phyloP scores from a whole-genome alignment of 495 filamentous ascomycete genomes.

The Xylaria curta region DNA sequence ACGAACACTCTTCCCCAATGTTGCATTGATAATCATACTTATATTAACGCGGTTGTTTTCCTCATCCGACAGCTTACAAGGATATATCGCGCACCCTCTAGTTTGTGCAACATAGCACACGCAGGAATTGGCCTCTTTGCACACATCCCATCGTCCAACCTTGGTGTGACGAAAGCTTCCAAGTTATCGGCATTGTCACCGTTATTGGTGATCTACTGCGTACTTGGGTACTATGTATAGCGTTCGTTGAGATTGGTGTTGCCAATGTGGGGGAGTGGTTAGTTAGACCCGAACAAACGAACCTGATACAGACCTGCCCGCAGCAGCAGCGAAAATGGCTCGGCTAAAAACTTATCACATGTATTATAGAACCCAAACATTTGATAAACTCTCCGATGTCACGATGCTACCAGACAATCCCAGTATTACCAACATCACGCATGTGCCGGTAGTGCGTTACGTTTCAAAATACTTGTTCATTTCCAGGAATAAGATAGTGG shows the following conservation, averaged over 20 bases:
- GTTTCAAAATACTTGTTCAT: background rate
- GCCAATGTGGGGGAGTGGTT: slow-evolving; percentile 4
- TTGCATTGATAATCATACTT: slow-evolving; percentile 1
- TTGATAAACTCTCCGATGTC: slow-evolving; percentile 9
- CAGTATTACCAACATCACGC: background rate
- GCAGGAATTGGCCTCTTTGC: background rate
- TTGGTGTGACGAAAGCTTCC: background rate
- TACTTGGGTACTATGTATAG: background rate
- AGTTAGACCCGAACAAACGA: background rate
- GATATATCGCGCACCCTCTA: background rate
- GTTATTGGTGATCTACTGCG: background rate
- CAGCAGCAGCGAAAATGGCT: background rate
- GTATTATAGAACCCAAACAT: background rate
- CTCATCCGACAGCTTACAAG: background rate
- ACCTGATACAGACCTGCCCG: background rate
- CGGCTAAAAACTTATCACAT: background rate
- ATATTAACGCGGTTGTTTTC: slow-evolving; percentile 11
- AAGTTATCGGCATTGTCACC: background rate
- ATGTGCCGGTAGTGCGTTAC: background rate
- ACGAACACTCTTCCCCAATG: slow-evolving; percentile 2
- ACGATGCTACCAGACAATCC: background rate
- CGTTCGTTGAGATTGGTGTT: slow-evolving; percentile 1
- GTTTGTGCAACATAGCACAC: slow-evolving; percentile 8
- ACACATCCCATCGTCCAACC: background rate
- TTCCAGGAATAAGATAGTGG: background rate